Conservation (phyloP, 164 flowering plant species). For the Chloranthus sessilifolius region DNA sequence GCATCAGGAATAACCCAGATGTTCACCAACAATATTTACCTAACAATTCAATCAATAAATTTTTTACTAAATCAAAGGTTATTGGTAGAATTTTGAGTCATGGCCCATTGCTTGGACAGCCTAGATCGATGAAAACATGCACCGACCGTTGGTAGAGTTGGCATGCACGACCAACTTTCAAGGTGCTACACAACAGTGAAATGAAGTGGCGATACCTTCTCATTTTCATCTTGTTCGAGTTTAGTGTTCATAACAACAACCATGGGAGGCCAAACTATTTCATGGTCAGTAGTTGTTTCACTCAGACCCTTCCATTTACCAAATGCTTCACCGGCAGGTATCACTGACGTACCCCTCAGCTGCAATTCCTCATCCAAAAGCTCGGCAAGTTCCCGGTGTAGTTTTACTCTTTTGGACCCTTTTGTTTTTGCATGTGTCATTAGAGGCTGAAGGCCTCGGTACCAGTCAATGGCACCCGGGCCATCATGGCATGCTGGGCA, state of each 20-base stretch:
- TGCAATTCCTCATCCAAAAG: constrained; percentile 71
- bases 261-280: constrained; percentile 98
- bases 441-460: constrained; percentile 71
- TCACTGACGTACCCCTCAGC: constrained; percentile 56
- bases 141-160: too few species aligned
- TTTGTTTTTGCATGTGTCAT: constrained; percentile 83
- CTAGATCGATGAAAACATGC: too few species aligned
- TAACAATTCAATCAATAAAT: too few species aligned
- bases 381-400: constrained; percentile 73
- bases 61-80: too few species aligned
- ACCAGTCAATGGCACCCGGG: constrained; percentile 97
- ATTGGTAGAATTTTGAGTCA: too few species aligned
- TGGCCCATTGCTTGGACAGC: too few species aligned
- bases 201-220: constrained; percentile 65
- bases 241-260: constrained; percentile 74
- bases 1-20: too few species aligned
- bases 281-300: constrained; percentile 40
- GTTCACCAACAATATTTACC: too few species aligned
- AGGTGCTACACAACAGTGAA: too few species aligned
- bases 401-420: constrained; percentile 61
- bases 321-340: constrained; percentile 64
- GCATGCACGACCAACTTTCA: too few species aligned
- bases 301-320: constrained; percentile 75
- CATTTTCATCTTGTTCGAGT: constrained; percentile 69
- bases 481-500: constrained; percentile 96